Conservation (phyloP, 257 asterid genomes). For the Coffea canephora region DNA sequence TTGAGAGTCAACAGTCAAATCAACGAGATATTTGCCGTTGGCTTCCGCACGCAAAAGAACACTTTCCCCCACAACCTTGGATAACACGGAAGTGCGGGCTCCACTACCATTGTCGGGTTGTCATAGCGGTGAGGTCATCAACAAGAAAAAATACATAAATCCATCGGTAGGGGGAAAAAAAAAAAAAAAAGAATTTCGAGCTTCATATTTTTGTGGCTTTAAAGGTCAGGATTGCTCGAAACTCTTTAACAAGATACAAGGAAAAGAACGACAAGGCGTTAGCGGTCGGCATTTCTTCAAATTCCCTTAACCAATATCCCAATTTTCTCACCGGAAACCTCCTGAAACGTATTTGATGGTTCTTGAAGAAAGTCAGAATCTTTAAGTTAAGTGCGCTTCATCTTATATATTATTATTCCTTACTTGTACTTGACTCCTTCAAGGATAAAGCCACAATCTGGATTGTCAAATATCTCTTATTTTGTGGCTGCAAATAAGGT, state of each 20-base stretch:
- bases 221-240: conserved; percentile 39
- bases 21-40: conserved; percentile 3
- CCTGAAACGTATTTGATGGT: conserved; percentile 38
- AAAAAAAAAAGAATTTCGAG: background rate
- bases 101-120: conserved; percentile 21
- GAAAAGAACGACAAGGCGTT: background rate
- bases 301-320: conserved; percentile 29
- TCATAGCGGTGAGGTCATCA: background rate
- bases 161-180: no score
- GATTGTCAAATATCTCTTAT: background rate
- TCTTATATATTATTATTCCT: conserved; percentile 11
- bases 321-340: conserved; percentile 26
- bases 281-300: conserved; percentile 25
- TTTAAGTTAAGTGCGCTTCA: conserved; percentile 38
- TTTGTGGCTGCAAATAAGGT: conserved; percentile 36
- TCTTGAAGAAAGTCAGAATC: conserved; percentile 40
- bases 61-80: conserved; percentile 47
- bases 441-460: conserved; percentile 20
- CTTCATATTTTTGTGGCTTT: conserved; percentile 38
- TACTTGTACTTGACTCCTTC: conserved; percentile 18
- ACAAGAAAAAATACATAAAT: background rate
- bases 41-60: conserved; percentile 7
- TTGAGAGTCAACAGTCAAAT: conserved; percentile 8
- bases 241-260: conserved; percentile 1
- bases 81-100: conserved; percentile 41